Base-by-base conservation (phyloP, 2,329 filamentous ascomycete species). In the Penicillium nordicum region DNA sequence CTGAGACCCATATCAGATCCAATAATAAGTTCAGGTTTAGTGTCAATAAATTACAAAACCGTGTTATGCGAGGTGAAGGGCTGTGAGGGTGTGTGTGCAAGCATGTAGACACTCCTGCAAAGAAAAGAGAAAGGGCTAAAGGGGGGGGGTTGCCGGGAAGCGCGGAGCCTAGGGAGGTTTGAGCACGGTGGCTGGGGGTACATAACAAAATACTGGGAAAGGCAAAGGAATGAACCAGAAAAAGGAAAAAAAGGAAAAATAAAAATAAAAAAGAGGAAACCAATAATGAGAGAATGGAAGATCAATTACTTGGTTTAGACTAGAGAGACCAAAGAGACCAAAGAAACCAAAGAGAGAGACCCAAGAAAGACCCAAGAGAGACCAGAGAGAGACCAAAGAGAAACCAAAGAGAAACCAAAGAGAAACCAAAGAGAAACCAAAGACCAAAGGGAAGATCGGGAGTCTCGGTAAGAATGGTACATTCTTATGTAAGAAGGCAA, bases 1-100 rank as follows among this genome's bases (percentile, higher is more conserved):
- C 44, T 40, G 46, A 63, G 68, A 66, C 69, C 69, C 68, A 70
- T 71, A 66, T 65, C 64, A 69, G 63, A 70, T 72, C 68, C 69
- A 71, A 71, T 70, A 67, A 67, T 67, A 66, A 66, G 65, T 57
- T 57, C 55, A 45, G 60, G 60, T 60, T 68, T 66, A 70, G 63
- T 29, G 37, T 30, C 48, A 52, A 52, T 55, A 55, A 51, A 50
- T 54, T 55, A 48, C 23, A 50, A 52, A 50, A 50, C 46, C 51
- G 40, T 57, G 57, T 53, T 55, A 46, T 58, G 55, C 48, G 57
- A 47, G 32, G 42, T 53, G 54, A 51, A 51, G 38, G 47, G 48
- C 48, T 50, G 46, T 48, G 46, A 49, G 53, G 50, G 57, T 55
- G 59, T 21, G 21, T 18, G 21, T 44, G 61, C 59, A 63, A 55